A percentile compares a stretch with the other conserved stretches of the same genome.
Evolutionary conservation across 1,284 basidiomycete genomes (phyloP).

Genomic region (Irpex sp.): DNA sequence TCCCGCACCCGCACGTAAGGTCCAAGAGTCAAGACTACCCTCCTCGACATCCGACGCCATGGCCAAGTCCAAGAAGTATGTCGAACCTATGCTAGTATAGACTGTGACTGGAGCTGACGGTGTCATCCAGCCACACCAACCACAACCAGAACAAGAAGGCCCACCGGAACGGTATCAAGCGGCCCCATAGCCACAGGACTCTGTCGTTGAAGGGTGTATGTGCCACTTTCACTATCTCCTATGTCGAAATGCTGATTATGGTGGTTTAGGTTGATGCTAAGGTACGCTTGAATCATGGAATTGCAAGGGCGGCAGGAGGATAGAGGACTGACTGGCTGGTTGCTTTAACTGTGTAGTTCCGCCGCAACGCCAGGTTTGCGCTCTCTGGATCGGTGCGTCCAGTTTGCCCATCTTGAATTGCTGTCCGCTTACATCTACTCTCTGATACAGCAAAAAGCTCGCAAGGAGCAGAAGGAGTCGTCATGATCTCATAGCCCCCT

Average conservation of each 20-base stretch:
- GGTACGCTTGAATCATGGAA: slow-evolving; percentile 39
- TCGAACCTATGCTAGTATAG: neutral
- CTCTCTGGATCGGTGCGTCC: slow-evolving; percentile 73
- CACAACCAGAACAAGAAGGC: slow-evolving; percentile 96
- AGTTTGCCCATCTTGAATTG: neutral
- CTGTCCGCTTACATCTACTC: slow-evolving; percentile 7
- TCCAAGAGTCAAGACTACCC: slow-evolving; percentile 26
- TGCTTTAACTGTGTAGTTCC: slow-evolving; percentile 55
- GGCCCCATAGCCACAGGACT: slow-evolving; percentile 72
- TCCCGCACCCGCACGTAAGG: neutral
- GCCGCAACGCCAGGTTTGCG: slow-evolving; percentile 80
- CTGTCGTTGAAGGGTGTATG: slow-evolving; percentile 90
- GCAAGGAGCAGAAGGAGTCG: slow-evolving; percentile 50
- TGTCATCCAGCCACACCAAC: slow-evolving; percentile 67
- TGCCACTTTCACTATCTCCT: slow-evolving; percentile 20
- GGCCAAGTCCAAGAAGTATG: slow-evolving; percentile 82
- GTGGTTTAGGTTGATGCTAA: slow-evolving; percentile 77
- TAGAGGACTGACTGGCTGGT: slow-evolving; percentile 3
- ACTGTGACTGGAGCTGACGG: neutral
- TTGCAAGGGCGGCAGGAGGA: neutral
- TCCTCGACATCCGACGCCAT: slow-evolving; percentile 42
- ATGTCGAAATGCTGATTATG: slow-evolving; percentile 11
- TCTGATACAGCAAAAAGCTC: slow-evolving; percentile 54
- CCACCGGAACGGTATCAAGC: slow-evolving; percentile 96
- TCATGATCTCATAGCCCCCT: slow-evolving; percentile 32